Base-by-base conservation (phyloP, 768 basidiomycete species). In the Lactarius hengduanensis region DNA sequence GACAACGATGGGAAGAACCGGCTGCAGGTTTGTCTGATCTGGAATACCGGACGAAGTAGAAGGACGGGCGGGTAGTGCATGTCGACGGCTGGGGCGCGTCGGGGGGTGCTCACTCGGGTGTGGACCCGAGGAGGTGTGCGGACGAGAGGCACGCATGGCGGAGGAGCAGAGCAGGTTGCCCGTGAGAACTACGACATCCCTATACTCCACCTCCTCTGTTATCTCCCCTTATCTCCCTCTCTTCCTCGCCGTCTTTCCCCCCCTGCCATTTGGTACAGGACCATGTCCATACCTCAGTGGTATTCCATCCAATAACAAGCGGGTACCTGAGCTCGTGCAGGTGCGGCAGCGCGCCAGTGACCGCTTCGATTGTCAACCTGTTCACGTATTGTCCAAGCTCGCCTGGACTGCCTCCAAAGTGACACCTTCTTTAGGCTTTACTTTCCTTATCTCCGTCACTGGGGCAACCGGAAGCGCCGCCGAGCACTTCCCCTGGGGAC, bases 81-180 rank as follows among this genome's bases (percentile, higher is more conserved):
- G 45, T 15, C 45, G 40, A 53, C 63, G 62, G 60, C 32, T 0
- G 20, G 45, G 22, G 22, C 59, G 55, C n/a, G 47, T 58, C 5
- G 40, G 57, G 2, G 54, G 10, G 32, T 56, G 18, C 13, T 54
- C 57, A 34, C 41, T 34, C 9, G 38, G 34, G 22, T 26, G 50
- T 53, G 50, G 50, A 26, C 50, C 50, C 13, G 50, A 53, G 50
- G 50, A 53, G 26, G 50, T 66, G 43, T 69, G 53, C 3, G 68
- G 65, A 62, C 54, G 68, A 4, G 68, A 61, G 16, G 66, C 40
- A 34, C 67, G 68, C 68, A 69, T 69, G 58, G n/a, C 8, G 32
- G 18, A 15, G 5, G 50, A 53, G 34, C 20, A 41, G 38, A 38
- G 38, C 3, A 41, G 43, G 5, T 53, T 11, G 22, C 4, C 22